These are phyloP conservation scores for Syzygium oleosum DNA, from an alignment of 345 rosid genomes.

Conservation along the genomic window DNA sequence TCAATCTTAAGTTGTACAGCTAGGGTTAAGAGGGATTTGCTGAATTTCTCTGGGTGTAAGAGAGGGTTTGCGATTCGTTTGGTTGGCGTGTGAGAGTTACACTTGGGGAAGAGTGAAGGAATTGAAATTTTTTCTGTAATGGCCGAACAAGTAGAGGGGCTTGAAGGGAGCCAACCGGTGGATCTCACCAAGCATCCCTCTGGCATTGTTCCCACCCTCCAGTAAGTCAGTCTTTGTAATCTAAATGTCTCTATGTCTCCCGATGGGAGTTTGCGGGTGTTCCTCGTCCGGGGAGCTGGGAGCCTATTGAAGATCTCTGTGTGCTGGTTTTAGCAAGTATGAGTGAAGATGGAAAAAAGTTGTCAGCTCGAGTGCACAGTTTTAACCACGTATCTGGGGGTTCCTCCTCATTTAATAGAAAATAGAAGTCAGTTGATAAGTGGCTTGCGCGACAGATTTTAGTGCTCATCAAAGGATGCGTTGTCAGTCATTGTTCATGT, in stretches of 20 bases:
- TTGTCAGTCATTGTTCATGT: neutral
- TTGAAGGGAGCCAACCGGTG: conserved; percentile 90
- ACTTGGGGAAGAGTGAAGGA: neutral
- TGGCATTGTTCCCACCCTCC: conserved; percentile 92
- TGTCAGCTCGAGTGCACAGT: neutral
- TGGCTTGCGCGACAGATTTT: neutral
- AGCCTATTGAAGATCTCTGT: neutral
- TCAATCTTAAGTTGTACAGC: neutral
- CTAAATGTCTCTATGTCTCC: neutral
- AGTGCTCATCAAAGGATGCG: neutral
- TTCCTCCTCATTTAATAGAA: neutral
- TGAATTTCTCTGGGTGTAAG: neutral
- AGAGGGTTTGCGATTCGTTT: neutral
- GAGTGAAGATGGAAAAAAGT: neutral
- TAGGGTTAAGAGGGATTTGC: neutral
- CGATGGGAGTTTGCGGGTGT: neutral
- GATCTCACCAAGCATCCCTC: conserved; percentile 91
- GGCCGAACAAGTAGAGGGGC: conserved; percentile 58
- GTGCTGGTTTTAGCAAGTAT: neutral
- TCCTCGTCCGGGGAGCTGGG: neutral
- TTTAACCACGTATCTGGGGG: neutral
- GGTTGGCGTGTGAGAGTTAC: neutral
- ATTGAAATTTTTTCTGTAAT: conserved; percentile 6
- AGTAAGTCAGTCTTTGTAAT: conserved; percentile 37
- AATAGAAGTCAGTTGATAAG: neutral